These are phyloP conservation scores for Fomitopsis serialis DNA, from an alignment of 768 basidiomycete genomes.

Conservation along the genomic window DNA sequence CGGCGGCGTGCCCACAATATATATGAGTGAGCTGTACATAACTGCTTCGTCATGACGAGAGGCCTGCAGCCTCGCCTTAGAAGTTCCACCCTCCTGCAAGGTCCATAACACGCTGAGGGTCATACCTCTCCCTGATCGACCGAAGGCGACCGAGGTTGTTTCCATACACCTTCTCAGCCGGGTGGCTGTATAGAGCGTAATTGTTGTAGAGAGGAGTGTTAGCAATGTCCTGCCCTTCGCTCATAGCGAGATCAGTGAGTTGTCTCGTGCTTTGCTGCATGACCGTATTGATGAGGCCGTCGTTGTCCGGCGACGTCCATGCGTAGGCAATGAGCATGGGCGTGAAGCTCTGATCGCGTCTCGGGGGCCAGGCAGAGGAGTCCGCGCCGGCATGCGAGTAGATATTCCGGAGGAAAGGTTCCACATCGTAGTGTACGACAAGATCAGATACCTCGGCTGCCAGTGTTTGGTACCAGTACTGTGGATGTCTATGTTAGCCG, in stretches of 20 bases:
- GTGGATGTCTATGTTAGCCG: not conserved
- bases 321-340: conserved; percentile 35
- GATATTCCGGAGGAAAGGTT: conserved; percentile 38
- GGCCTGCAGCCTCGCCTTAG: too few relatives aligned
- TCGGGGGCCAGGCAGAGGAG: conserved; percentile 40
- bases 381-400: conserved; percentile 33
- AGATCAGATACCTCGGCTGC: conserved; percentile 28
- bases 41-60: too few relatives aligned
- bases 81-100: conserved; percentile 42
- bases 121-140: conserved; percentile 34
- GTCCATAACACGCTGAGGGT: conserved; percentile 33
- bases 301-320: conserved; percentile 32
- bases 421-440: conserved; percentile 33
- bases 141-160: conserved; percentile 33
- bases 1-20: too few relatives aligned
- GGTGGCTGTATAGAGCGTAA: conserved; percentile 44
- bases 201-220: conserved; percentile 43
- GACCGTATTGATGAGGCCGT: conserved; percentile 33
- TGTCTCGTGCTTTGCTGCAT: conserved; percentile 28
- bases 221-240: conserved; percentile 29
- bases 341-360: conserved; percentile 27
- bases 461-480: conserved; percentile 36
- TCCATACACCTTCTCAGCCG: conserved; percentile 42
- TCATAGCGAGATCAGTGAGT: conserved; percentile 29
- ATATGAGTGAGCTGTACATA: too few relatives aligned